Evolutionary conservation across 1,284 basidiomycete species (phyloP), one percentile per base, ranked within the genome.

Genomic region (Tremellales sp.): DNA sequence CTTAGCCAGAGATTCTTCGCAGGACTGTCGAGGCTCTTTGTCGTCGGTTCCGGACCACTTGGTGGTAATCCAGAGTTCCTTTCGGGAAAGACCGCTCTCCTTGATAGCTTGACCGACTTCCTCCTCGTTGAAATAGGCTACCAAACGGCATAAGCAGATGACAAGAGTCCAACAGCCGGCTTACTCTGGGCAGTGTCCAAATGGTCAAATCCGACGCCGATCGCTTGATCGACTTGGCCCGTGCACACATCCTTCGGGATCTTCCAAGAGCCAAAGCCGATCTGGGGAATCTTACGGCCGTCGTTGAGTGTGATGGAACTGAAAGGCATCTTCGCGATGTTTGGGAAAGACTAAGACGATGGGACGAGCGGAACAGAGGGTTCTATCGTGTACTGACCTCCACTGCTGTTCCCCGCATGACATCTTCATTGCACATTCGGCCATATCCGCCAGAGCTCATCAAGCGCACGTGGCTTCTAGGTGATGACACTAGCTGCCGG

Each of bases 21-120:
- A 78, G 1, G 80, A 80, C 6, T 78, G 76, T 10, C 74, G 70
- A 5, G 82, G 77, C 31, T 78, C 76, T 50, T 79, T 67, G 2
- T 74, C 77, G 39, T 79, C 75, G 14, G 77, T 51, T 0, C 81
- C 80, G 19, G 78, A 80, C 66, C 80, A 85, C 55, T 83, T 82
- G 36, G 81, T 84, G 35, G 76, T 78, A 50, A 78, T 65, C 70
- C 75, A 77, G 27, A 78, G 56, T 21, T 77, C 72, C 47, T 75
- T 69, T 38, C 77, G 65, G 45, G 73, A 61, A 28, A 77, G 65
- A 5, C 73, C 73, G 27, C 61, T 63, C 34, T 74, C 70, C 51
- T 73, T 73, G 50, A 78, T 58, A 0, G 73, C 76, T 10, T 62
- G 60, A 1, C 75, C 77, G n/a, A 76, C 70, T 51, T 77, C 72